A percentile compares a stretch with the other conserved stretches of the same genome.
Conservation (phyloP, 495 filamentous ascomycete species). For the Elasticomyces elasticus region DNA sequence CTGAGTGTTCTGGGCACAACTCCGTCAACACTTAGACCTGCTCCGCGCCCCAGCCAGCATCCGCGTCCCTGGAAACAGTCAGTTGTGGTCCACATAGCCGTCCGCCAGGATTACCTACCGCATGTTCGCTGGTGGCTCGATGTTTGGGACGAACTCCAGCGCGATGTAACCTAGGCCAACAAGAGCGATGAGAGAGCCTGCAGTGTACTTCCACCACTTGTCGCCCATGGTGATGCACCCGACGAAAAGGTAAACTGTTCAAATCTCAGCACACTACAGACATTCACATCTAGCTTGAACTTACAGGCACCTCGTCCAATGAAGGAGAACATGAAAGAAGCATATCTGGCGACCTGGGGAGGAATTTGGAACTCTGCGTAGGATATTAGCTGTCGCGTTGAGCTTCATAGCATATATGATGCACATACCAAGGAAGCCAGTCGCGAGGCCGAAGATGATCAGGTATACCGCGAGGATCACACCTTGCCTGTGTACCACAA, state of each 20-base stretch:
- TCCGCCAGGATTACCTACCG: constrained; percentile 72
- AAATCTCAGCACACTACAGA: no score
- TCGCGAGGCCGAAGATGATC: constrained; percentile 74
- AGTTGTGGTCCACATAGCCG: background rate
- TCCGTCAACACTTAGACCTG: constrained; percentile 51
- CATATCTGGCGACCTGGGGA: constrained; percentile 83
- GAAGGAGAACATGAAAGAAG: constrained; percentile 96
- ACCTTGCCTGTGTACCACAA: constrained; percentile 39
- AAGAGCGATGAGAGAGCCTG: constrained; percentile 31
- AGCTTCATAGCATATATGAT: background rate
- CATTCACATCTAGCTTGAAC: constrained; percentile 35
- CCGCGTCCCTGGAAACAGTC: constrained; percentile 44
- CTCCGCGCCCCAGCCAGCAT: constrained; percentile 85
- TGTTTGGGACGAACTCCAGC: constrained; percentile 88
- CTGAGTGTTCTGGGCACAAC: background rate
- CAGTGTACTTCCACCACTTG: constrained; percentile 30
- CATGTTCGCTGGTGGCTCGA: constrained; percentile 98
- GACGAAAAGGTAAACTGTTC: constrained; percentile 96
- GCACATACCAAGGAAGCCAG: constrained; percentile 44
- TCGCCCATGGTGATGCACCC: constrained; percentile 71
- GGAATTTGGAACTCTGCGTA: constrained; percentile 81
- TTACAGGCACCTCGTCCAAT: constrained; percentile 88
- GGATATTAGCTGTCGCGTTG: no score
- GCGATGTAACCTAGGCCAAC: constrained; percentile 41
- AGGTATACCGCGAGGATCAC: constrained; percentile 77